phyloP scores from a whole-genome alignment of 1,284 basidiomycete species.

The Rhodotorula sp. region DNA sequence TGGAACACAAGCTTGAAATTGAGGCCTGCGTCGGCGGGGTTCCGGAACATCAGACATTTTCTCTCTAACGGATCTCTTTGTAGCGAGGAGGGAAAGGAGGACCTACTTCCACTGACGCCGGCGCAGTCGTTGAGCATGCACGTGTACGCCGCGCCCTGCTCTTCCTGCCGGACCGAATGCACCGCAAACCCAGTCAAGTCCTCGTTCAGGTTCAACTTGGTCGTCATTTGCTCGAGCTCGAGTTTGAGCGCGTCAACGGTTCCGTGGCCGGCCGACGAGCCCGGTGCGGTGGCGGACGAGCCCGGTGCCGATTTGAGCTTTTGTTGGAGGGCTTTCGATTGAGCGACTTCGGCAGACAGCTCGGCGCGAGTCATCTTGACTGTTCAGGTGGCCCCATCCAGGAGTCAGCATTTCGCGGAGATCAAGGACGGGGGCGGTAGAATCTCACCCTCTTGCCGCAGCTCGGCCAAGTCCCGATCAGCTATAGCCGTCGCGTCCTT shows the following conservation, averaged over 20 bases:
- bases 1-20: conserved; percentile 39
- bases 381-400: background rate
- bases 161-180: conserved; percentile 21
- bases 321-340: conserved; percentile 36
- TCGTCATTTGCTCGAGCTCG: conserved; percentile 17
- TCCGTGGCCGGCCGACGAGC: background rate
- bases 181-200: conserved; percentile 39
- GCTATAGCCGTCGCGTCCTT: background rate
- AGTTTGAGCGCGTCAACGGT: conserved; percentile 15
- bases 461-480: background rate
- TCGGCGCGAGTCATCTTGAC: conserved; percentile 23
- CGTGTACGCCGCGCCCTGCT: conserved; percentile 16
- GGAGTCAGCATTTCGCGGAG: background rate
- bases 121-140: conserved; percentile 32
- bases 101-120: conserved; percentile 27
- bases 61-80: too few relatives aligned
- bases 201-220: conserved; percentile 28
- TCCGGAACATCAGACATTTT: background rate
- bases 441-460: conserved; percentile 3
- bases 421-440: background rate
- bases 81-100: background rate
- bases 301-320: conserved; percentile 18
- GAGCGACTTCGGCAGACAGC: conserved; percentile 26
- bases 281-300: background rate
- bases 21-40: conserved; percentile 13